Base-by-base conservation (phyloP, 2,329 filamentous ascomycete genomes). In the Dryadomyces quercus-mongolicae region DNA sequence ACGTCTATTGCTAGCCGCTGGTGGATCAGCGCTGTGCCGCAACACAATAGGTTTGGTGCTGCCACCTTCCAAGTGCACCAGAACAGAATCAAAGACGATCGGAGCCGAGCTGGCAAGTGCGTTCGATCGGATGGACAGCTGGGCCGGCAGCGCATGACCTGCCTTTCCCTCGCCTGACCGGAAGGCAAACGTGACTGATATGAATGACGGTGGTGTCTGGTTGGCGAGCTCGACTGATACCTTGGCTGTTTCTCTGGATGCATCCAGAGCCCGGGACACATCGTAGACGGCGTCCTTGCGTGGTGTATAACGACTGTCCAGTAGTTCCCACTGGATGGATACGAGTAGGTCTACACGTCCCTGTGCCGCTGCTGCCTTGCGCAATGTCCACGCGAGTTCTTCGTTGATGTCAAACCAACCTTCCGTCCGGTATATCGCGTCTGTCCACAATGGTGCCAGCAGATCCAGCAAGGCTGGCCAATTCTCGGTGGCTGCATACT, bases 321-420 rank as follows among this genome's bases (percentile, higher is more conserved):
- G 70, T 47, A 86, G 68, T 62, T 85, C 82, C 78, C 83, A 84
- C 61, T 84, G 81, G 51, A 83, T 76, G 31, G 80, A 73, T 40
- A 85, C 67, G 9, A 85, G 71, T 34, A 83, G 68, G 52, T 78
- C 75, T 9, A 73, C 74, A 52, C 78, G 74, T 8, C 74, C 74
- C 49, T 71, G 68, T 57, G 75, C 68, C 3, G 68, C 70, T 5
- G 81, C 81, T 12, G 78, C 81, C 56, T 73, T 71, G 58, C 82
- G 72, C 55, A 85, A 65, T n/a, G 74, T 69, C 79, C 81, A 84
- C 50, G 76, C 74, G 42, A 85, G 66, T 42, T 83, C 78, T 62
- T 85, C 80, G 5, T 74, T 71, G 34, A 82, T 72, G 56, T 76
- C 70, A 56, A 75, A 69, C 82, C 83, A 86, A 3, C 76, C 76